Conservation (phyloP, 1,284 basidiomycete species). For the Leccinum cinnamomeum region DNA sequence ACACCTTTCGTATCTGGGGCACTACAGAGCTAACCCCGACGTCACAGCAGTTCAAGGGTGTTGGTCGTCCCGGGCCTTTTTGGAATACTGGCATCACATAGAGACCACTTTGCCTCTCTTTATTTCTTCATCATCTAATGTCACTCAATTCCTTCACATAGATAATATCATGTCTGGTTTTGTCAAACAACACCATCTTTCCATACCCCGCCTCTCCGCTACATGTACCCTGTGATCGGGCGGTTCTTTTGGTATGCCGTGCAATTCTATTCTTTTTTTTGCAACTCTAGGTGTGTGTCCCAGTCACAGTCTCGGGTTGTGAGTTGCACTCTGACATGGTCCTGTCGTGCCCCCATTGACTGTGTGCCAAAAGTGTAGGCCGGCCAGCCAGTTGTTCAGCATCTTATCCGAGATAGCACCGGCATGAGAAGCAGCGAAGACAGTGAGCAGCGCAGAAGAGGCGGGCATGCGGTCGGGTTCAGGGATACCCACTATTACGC, state of each 20-base stretch:
- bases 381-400: not conserved
- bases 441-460: not conserved
- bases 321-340: too few species aligned
- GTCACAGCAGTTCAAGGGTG: not conserved
- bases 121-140: not conserved
- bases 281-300: not conserved
- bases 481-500: not conserved
- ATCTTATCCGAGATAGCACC: not conserved
- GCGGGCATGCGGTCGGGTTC: not conserved
- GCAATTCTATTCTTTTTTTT: not conserved
- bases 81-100: conserved; percentile 6
- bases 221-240: not conserved
- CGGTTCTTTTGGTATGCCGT: not conserved
- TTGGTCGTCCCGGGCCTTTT: conserved; percentile 5
- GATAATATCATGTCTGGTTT: too few species aligned
- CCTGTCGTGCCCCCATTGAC: too few species aligned
- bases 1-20: conserved; percentile 8
- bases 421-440: not conserved
- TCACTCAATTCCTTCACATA: not conserved
- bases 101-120: not conserved
- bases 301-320: too few species aligned
- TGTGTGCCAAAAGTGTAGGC: not conserved
- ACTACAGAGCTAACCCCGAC: conserved; percentile 1
- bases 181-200: not conserved
- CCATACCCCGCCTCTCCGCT: not conserved